Base-by-base conservation (phyloP, 768 basidiomycete species). In the Amylocystis lapponica region DNA sequence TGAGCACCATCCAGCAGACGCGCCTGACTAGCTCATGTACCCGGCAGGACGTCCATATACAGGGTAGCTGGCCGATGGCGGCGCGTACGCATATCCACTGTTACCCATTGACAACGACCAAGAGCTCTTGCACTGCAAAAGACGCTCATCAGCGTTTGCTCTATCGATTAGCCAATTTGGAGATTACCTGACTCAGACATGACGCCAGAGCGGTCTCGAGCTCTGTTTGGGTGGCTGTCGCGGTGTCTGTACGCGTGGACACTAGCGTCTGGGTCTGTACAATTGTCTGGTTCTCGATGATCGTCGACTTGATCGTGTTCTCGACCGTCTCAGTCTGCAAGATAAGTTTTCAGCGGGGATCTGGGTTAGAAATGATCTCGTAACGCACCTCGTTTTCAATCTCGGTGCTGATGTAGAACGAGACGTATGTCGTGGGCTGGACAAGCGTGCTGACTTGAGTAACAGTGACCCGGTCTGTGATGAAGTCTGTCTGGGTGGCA, bases 331-430 rank as follows among this genome's bases (percentile, higher is more conserved):
- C 63, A 37, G 81, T 82, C 73, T 78, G 47, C 19, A 50, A 4
- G 16, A 46, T 22, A 13, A 36, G 31, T 27, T 45, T 35, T 19
- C 36, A 32, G 6, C 7, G 19, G 11, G n/a, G n/a, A n/a, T n/a
- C n/a, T 5, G 3, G 17, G 17, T 5, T 25, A 34, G 32, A 47
- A 32, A 52, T 31, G 21, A 31, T 38, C 37, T 20, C 16, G n/a
- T 7, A 13, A 65, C 71, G 51, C 47, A 79, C 79, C 55, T 79
- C 75, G 59, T 83, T 77, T 44, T 78, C 74, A 55, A 79, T 69
- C 47, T 71, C 51, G 23, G 79, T 81, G 53, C 66, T 66, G 43
- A 78, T 70, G 61, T 66, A 81, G 27, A 71, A 62, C 33, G 65
- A 73, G 46, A 67, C 66, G 63, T 67, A 79, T 5, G 81, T 82